Conservation (phyloP, 257 asterid species). For the Solanum pennellii region DNA sequence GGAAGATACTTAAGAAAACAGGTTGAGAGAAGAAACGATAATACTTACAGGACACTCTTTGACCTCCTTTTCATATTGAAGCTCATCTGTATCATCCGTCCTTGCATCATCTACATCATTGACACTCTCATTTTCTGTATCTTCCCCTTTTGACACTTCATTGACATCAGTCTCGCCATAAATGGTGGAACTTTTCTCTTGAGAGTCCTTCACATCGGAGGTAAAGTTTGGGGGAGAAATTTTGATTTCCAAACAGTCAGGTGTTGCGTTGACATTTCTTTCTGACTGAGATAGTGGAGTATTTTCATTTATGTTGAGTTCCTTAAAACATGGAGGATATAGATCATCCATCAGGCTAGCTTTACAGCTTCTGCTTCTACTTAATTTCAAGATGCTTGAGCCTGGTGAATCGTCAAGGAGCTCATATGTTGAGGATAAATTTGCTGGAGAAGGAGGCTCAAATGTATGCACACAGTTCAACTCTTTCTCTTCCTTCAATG, state of each 20-base stretch:
- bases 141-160: slow-evolving; percentile 27
- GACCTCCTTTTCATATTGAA: slow-evolving; percentile 12
- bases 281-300: slow-evolving; percentile 35
- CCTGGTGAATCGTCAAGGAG: slow-evolving; percentile 13
- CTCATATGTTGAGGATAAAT: slow-evolving; percentile 27
- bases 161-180: slow-evolving; percentile 36
- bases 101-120: slow-evolving; percentile 10
- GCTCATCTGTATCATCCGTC: not conserved
- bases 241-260: slow-evolving; percentile 28
- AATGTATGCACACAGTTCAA: slow-evolving; percentile 20
- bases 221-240: slow-evolving; percentile 24
- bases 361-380: slow-evolving; percentile 72
- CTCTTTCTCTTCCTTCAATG: slow-evolving; percentile 32
- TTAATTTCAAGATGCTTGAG: slow-evolving; percentile 21
- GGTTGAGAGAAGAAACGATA: not conserved
- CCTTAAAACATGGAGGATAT: slow-evolving; percentile 31
- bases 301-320: slow-evolving; percentile 26
- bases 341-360: slow-evolving; percentile 31
- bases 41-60: slow-evolving; percentile 19
- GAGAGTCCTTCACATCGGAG: slow-evolving; percentile 13
- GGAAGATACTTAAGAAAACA: not conserved
- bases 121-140: slow-evolving; percentile 10
- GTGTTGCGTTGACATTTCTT: slow-evolving; percentile 23
- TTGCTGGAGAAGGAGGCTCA: slow-evolving; percentile 21
- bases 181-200: slow-evolving; percentile 34